Base-by-base conservation (phyloP, 805 yeast species). In the Saturnispora mendoncae region DNA sequence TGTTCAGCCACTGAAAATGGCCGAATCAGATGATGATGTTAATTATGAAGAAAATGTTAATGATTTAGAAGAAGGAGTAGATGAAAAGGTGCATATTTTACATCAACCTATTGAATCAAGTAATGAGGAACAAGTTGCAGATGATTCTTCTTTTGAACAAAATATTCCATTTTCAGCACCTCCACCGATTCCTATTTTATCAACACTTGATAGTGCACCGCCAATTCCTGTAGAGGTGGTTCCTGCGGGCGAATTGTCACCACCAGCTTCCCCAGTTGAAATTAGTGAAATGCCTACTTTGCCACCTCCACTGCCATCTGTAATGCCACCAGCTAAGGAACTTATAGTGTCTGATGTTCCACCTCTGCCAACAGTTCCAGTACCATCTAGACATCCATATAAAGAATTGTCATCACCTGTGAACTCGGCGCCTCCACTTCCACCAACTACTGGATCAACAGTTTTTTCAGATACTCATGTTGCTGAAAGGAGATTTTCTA, bases 261-360 rank as follows among this genome's bases (percentile, higher is more conserved):
- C 26, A 21, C 31, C 33, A 26, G 13, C 18, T 25, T 45, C 51
- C 12, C 23, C 47, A 14, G 20, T n/a, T n/a, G n/a, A n/a, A n/a
- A n/a, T n/a, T n/a, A n/a, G n/a, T n/a, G n/a, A n/a, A n/a, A n/a
- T n/a, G n/a, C n/a, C n/a, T n/a, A n/a, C n/a, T n/a, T n/a, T n/a
- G n/a, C n/a, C n/a, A n/a, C n/a, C 34, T 19, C 25, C 37, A 10
- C 4, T 12, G 10, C 30, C 24, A 17, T 25, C 42, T 9, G 42
- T 30, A 4, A 12, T 39, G 12, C 43, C 47, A 14, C 9, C 25
- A 9, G 43, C 48, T 12, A 27, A 36, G 19, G 45, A 46, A 24
- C 43, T 53, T 6, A 36, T 47, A 15, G 19, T 29, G 9, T 32
- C 39, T 24, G 21, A 39, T 15, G 25, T 36, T 6, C 32, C 43